Evolutionary conservation across 306 rosid genomes (phyloP).

Genomic region (Sphenostylis stenocarpa): DNA sequence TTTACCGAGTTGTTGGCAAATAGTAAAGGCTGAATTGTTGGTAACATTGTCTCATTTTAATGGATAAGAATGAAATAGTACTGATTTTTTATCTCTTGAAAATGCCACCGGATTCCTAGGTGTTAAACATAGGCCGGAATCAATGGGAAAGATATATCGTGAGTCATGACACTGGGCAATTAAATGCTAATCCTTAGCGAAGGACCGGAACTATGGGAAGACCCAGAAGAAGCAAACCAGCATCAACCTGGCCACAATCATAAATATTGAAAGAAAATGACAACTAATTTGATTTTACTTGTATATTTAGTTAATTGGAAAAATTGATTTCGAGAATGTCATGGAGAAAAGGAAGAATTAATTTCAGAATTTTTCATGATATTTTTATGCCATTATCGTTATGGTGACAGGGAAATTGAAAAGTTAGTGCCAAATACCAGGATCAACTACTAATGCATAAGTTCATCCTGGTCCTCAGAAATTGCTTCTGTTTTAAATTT

Average conservation of each 20-base stretch:
- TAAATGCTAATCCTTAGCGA: neutral
- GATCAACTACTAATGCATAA: too few relatives aligned
- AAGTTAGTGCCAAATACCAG: too few relatives aligned
- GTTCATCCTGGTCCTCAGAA: too few relatives aligned
- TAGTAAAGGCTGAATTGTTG: neutral
- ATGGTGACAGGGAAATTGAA: too few relatives aligned
- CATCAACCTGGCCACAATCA: neutral
- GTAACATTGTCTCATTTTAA: neutral
- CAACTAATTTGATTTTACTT: neutral
- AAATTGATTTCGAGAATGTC: neutral
- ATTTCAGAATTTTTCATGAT: neutral
- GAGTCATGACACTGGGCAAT: neutral
- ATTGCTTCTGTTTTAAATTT: too few relatives aligned
- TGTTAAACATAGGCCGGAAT: neutral
- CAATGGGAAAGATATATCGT: too few relatives aligned
- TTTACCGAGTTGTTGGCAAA: neutral
- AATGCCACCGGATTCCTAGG: neutral
- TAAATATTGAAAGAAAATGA: neutral
- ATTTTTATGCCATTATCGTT: neutral
- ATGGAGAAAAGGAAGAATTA: neutral
- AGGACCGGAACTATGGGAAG: neutral
- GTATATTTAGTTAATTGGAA: neutral
- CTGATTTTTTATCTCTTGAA: neutral
- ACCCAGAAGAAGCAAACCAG: neutral
- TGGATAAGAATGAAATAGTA: neutral